Base-by-base conservation (phyloP, 208 protist genomes). In the Trypanosoma melophagium region DNA sequence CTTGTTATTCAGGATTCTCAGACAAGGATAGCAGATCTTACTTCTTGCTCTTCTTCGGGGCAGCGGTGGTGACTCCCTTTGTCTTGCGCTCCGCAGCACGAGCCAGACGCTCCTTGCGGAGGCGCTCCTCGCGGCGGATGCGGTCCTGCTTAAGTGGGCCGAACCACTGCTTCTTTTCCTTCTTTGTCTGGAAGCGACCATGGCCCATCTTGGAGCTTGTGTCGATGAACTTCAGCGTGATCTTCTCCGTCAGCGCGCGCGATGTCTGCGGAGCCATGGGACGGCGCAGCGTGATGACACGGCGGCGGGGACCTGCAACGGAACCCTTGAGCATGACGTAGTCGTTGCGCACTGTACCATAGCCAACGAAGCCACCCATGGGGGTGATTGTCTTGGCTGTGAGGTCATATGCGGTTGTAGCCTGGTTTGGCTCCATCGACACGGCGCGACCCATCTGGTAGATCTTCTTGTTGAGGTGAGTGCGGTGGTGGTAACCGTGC, bases 391-490 rank as follows among this genome's bases (percentile, higher is more conserved):
- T 77, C 92, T 99, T 99, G 50, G 98, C 87, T 50, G 99, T 99
- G 42, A 99, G 79, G 85, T 99, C 99, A 77, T 91, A 97, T 53
- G 98, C 90, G 52, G 98, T 99, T 21, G 87, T 94, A 65, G 92
- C 98, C 81, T 93, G 86, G 60, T 85, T 82, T 50, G 81, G 77
- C 69, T 84, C 79, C 74, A 89, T 83, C 41, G 77, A 72, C 41
- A 84, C 79, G 64, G 87, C 87, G 76, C 86, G 91, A 74, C 97
- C 98, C 61, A 99, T 89, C 69, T 95, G 84, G 97, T 99, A 99
- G 86, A 99, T 98, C 94, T 99, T 99, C 97, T 99, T 99, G 98
- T 99, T 99, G 50, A 97, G 71, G 81, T 99, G 97, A 41, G 98
- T 99, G 69, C 99, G 88, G 94, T 99, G 98, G 80, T 98, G 94